Evolutionary conservation across 1,139 yeast genomes (phyloP).

Genomic region (Kodamaea ohmeri): DNA sequence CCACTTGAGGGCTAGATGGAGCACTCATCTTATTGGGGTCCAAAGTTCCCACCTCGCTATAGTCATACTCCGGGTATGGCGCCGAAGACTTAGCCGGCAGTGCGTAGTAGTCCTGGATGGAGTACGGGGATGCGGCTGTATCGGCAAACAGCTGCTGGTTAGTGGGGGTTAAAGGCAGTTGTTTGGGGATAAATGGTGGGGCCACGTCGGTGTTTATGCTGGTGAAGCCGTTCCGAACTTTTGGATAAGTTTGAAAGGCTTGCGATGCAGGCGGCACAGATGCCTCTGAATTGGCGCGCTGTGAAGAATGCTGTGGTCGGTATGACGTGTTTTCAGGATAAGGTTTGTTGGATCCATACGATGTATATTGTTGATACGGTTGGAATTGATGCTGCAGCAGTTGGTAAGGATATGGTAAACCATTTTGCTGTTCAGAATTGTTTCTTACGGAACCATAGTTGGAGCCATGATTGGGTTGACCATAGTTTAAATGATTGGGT

Average conservation of each 20-base stretch:
- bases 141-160: conserved; percentile 12
- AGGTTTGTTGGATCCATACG: no score
- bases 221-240: conserved; percentile 11
- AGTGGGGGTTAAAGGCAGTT: conserved; percentile 11
- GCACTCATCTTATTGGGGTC: neutral
- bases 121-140: conserved; percentile 12
- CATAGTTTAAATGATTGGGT: no score
- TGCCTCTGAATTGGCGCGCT: neutral
- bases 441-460: no score
- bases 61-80: conserved; percentile 5
- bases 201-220: conserved; percentile 5
- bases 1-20: no score
- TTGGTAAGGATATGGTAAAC: no score
- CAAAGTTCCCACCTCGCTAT: conserved; percentile 2
- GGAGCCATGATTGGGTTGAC: no score
- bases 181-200: neutral
- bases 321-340: no score
- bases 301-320: no score
- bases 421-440: no score
- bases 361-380: no score
- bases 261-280: conserved; percentile 11
- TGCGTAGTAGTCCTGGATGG: conserved; percentile 13
- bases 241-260: conserved; percentile 9
- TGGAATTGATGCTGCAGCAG: no score
- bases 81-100: neutral